Evolutionary conservation across 139 green algal species (phyloP), one percentile per base, ranked within the genome.

Genomic region (Tetradesmus obliquus): DNA sequence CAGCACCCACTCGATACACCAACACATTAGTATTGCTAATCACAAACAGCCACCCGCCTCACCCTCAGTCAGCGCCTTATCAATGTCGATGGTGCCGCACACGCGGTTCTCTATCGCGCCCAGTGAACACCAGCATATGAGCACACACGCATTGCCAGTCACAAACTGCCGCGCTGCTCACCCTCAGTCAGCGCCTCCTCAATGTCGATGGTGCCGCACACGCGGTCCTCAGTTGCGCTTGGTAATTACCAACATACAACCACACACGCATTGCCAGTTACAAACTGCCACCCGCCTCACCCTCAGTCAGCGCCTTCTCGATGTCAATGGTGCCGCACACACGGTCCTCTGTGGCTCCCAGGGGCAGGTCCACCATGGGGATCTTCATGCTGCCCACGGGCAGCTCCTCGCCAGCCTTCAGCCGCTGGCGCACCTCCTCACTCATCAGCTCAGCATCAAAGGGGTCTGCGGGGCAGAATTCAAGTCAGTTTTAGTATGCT

Each of bases 291-390:
- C 22, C 13, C 24, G 22, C 9, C 93, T 79, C 82, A 96, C 97
- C 97, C 90, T 98, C 97, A 24, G 93, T 96, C 54, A 99, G 93
- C 53, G 97, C 97, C 94, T 98, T 98, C 93, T 99, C 97, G 90
- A 99, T 98, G 93, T 99, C 97, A 87, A 99, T 99, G 85, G 97
- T 99, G 54, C 97, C 97, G 93, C 97, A 99, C 82, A 99, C 98
- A 54, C 97, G 92, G 94, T 99, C 97, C 95, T 99, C 97, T 22
- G 97, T 99, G 8, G 97, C 97, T 9, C 97, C 97, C 60, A 96
- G 93, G 3, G 94, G 94, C 90, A 96, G 97, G 91, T 99, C 97
- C 66, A 99, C 95, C 94, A 99, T 96, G 71, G 97, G 97, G n/a
- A 96, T 98, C 66, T 95, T 94, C 85, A 96, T 96, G 84, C 84